Base-by-base conservation (phyloP, 2,329 filamentous ascomycete genomes). In the Colletotrichum sp. region DNA sequence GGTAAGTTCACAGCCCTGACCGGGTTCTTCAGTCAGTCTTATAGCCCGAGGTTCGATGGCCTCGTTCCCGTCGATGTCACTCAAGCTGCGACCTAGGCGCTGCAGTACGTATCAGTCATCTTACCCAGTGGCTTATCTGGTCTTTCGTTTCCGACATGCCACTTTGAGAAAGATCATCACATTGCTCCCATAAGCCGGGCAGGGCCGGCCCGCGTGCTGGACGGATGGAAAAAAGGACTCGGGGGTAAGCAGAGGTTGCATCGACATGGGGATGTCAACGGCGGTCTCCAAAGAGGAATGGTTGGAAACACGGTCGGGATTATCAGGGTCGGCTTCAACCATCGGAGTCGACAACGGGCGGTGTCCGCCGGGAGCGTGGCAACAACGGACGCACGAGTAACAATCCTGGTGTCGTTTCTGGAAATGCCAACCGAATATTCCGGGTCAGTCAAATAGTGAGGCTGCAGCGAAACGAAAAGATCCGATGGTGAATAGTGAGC, bases 171-270 rank as follows among this genome's bases (percentile, higher is more conserved):
- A 63, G 47, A 63, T 70, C 38, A 36, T 72, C 47, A 29, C 47
- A 55, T 62, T 55, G 29, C 57, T 59, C 61, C 18, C 31, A 54
- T 72, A 74, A 74, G 72, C 72, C 68, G 72, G 68, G 68, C 68
- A 62, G 72, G 72, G n/a, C 72, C 68, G 72, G 63, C 43, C 72
- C 68, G 72, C 47, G 47, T 43, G 15, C 34, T 71, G 43, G 34
- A 67, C 62, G 33, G 43, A 38, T 29, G 55, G 72, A 43, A 15
- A 57, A 70, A 55, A 31, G 31, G 31, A 59, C 31, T 55, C 59
- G 33, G 59, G 13, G 43, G 38, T 34, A 51, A 55, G 13, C n/a
- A 43, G 38, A 43, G 36, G 18, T 51, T 38, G 47, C 54, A 31
- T 63, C 29, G 43, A 55, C 66, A 68, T 34, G 59, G 59, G 43